Percentiles rank a stretch among this genome's conserved stretches.
These are phyloP conservation scores for Apiospora pterosperma DNA, from an alignment of 2,329 filamentous ascomycete species.

Conservation along the genomic window DNA sequence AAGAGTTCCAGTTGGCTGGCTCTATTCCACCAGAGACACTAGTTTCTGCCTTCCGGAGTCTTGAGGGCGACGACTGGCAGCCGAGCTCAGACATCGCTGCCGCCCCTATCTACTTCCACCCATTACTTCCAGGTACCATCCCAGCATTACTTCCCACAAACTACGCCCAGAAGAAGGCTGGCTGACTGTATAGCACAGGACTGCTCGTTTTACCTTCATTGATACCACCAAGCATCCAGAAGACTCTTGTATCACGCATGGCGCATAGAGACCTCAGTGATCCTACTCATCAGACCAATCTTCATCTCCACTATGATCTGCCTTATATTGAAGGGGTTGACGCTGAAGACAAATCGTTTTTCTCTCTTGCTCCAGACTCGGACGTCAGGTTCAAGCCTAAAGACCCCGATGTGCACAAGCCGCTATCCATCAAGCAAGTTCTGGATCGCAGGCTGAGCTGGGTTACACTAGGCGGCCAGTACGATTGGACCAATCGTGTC, in stretches of 20 bases:
- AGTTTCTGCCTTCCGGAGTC: conserved; percentile 38
- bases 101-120: conserved; percentile 58
- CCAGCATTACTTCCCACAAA: background rate
- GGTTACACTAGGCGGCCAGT: conserved; percentile 93
- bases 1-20: conserved; percentile 43
- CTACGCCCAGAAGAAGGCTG: background rate
- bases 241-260: conserved; percentile 65
- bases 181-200: conserved; percentile 53
- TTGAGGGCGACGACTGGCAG: conserved; percentile 32
- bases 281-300: conserved; percentile 76
- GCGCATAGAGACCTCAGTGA: conserved; percentile 75
- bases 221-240: conserved; percentile 67
- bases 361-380: conserved; percentile 44
- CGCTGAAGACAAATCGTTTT: conserved; percentile 45
- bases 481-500: conserved; percentile 86
- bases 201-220: conserved; percentile 75
- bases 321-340: conserved; percentile 46
- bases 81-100: conserved; percentile 30
- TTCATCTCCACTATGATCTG: conserved; percentile 79
- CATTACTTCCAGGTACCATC: conserved; percentile 63
- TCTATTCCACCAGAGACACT: conserved; percentile 40
- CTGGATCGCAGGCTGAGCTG: conserved; percentile 82
- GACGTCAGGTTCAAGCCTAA: conserved; percentile 62
- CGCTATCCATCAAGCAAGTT: conserved; percentile 66
- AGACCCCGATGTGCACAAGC: conserved; percentile 69